Percentiles rank a stretch among this genome's conserved stretches.
Evolutionary conservation across 805 yeast species (phyloP).

Genomic region (Teunomyces pallodes): DNA sequence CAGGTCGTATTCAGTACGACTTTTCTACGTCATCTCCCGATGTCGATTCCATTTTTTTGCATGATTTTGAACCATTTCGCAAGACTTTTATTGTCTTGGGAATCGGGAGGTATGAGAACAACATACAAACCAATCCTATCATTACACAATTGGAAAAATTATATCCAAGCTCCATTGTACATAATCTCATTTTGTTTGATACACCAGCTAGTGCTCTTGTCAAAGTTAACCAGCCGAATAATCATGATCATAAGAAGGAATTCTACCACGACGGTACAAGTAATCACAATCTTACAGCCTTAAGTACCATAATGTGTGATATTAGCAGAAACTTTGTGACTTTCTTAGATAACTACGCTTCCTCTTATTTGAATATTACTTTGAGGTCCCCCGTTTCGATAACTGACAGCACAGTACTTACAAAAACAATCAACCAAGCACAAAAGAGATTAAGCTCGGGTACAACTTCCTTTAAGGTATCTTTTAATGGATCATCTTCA

Average conservation of each 20-base stretch:
- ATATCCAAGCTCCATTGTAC: slow-evolving; percentile 55
- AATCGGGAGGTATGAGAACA: slow-evolving; percentile 28
- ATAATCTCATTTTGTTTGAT: slow-evolving; percentile 54
- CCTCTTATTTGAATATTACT: slow-evolving; percentile 75
- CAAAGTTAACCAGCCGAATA: slow-evolving; percentile 9
- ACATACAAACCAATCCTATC: slow-evolving; percentile 1
- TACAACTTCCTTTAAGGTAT: slow-evolving; percentile 30
- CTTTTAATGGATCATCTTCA: slow-evolving; percentile 16
- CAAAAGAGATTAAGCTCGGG: slow-evolving; percentile 45
- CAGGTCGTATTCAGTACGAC: slow-evolving; percentile 67
- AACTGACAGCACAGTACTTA: slow-evolving; percentile 42
- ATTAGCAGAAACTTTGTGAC: slow-evolving; percentile 61
- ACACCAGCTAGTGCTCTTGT: slow-evolving; percentile 27
- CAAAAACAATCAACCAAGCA: slow-evolving; percentile 39
- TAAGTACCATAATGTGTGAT: slow-evolving; percentile 72
- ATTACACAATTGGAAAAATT: slow-evolving; percentile 40
- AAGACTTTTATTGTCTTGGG: slow-evolving; percentile 66
- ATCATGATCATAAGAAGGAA: slow-evolving; percentile 14
- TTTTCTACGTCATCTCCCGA: slow-evolving; percentile 47
- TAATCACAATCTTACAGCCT: slow-evolving; percentile 21
- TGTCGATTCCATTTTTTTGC: slow-evolving; percentile 62
- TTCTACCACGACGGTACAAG: slow-evolving; percentile 30
- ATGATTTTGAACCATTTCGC: slow-evolving; percentile 88
- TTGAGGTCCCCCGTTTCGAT: slow-evolving; percentile 77
- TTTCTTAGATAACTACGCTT: slow-evolving; percentile 64